Base-by-base conservation (phyloP, 306 rosid genomes). In the Dalbergia oliveri region DNA sequence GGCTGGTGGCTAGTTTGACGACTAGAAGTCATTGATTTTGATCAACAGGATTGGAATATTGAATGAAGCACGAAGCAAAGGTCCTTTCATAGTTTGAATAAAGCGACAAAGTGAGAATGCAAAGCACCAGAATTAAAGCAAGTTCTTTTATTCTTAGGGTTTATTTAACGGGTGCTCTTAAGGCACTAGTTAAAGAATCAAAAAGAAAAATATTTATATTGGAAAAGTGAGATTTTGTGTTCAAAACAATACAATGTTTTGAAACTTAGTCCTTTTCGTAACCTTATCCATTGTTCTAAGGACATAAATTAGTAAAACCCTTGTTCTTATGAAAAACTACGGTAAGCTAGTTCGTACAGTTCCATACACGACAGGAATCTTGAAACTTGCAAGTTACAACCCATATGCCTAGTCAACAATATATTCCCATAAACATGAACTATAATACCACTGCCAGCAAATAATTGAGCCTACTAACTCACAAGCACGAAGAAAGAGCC, bases 331-430 rank as follows among this genome's bases (percentile, higher is more conserved):
- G 31, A 26, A 26, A 11, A 47, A 47, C 53, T 10, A 47, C 53
- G 12, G 3, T 41, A 4, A 43, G 4, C 72, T 39, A 66, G 71
- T 39, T 66, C 71, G 10, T 21, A 68, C 57, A 50, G 18, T 50
- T 50, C 57, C 16, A 50, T 50, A 15, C 57, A 50, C 19, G 5
- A 5, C 11, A 56, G 43, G 21, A 26, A 12, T 9, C 16, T 16
- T 35, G 31, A 23, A 47, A 12, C 39, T 10, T 57, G 15, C 45
- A 11, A 66, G 23, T 53, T 26, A 8, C 69, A 39, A 44, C 35
- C n/a, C 66, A 23, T 57, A 56, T 67, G 39, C 57, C 41, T n/a
- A 44, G 19, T 47, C 64, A 66, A 64, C 19, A 7, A 56, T 76
- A 26, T 76, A 26, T 4, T 8, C 11, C 54, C 44, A 51, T 76